These are phyloP conservation scores for Hawksworthiomyces lignivorus DNA, from an alignment of 2,329 filamentous ascomycete genomes.

Conservation along the genomic window DNA sequence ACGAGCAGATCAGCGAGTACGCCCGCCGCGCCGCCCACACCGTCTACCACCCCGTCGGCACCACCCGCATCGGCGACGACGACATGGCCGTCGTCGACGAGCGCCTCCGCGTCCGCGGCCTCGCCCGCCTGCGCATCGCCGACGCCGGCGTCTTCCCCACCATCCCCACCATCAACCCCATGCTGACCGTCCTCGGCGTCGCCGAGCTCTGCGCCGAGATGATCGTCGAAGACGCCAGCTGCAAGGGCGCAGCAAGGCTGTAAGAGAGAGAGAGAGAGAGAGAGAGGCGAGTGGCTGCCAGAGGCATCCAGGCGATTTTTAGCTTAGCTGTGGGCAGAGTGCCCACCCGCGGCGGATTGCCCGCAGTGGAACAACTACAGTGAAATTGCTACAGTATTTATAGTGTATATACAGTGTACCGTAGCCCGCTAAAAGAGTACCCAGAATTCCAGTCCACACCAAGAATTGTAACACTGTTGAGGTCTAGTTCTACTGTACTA, in stretches of 20 bases:
- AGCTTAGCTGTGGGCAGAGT: too few species aligned
- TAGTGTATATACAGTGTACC: too few species aligned
- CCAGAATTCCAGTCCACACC: too few species aligned
- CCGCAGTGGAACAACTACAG: too few species aligned
- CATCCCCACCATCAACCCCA: conserved; percentile 17
- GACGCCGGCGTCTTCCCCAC: conserved; percentile 18
- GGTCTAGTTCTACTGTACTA: too few species aligned
- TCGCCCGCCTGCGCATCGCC: conserved; percentile 16
- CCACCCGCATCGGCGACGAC: conserved; percentile 17
- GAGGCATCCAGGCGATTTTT: too few species aligned
- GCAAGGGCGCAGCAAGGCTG: conserved; percentile 10
- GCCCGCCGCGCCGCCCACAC: conserved; percentile 14
- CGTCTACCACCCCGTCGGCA: conserved; percentile 17
- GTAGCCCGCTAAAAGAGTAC: too few species aligned
- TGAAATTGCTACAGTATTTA: too few species aligned
- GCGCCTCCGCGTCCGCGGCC: conserved; percentile 27
- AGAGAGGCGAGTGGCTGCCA: too few species aligned
- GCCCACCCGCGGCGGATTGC: too few species aligned
- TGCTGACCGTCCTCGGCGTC: conserved; percentile 79
- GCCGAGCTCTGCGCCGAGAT: conserved; percentile 81
- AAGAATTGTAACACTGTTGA: too few species aligned
- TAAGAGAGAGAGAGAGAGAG: too few species aligned
- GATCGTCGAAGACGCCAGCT: conserved; percentile 63
- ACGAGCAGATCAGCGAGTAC: conserved; percentile 17
- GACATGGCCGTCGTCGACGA: conserved; percentile 15